Base-by-base conservation (phyloP, 257 asterid genomes). In the Lithospermum erythrorhizon region DNA sequence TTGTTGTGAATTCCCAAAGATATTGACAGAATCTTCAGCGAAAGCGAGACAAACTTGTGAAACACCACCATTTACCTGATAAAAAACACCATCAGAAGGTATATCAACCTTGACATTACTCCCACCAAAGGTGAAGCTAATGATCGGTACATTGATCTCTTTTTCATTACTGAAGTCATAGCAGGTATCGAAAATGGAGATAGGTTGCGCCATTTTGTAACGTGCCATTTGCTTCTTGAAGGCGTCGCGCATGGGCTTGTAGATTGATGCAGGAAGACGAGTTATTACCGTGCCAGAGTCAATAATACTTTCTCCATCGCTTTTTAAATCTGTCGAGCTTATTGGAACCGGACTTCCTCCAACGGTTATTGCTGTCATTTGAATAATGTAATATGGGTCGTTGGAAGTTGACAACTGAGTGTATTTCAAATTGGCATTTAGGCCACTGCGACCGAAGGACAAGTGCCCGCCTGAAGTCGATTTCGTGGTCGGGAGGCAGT, bases 261-360 rank as follows among this genome's bases (percentile, higher is more conserved):
- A 89, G 25, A 83, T 87, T 0, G 69, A 58, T 0, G 82, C 82
- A 3, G 93, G 93, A 21, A 89, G 80, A 2, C 93, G 79, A 0
- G 95, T 84, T 21, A 84, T 73, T 62, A 84, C 94, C 10, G 95
- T 86, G 20, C 95, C 94, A 0, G 97, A 89, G 70, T 89, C 97
- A 23, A 89, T 77, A 14, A 86, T 71, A 18, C 75, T 77, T 41
- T 11, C 17, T 9, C 95, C 91, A 0, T 78, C 70, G 5, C 61
- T 61, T 64, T 68, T 61, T 69, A 86, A 89, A 32, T 82, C 67
- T 0, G 83, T 68, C 24, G 71, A 77, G 14, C 64, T 49, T 21
- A 89, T 82, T 0, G 85, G 45, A 23, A 89, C 55, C 14, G 41
- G 71, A 3, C 37, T 54, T 0, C 87, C 87, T 0, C 90, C 97